phyloP scores from a whole-genome alignment of 1,284 basidiomycete genomes.

The Somion occarium region DNA sequence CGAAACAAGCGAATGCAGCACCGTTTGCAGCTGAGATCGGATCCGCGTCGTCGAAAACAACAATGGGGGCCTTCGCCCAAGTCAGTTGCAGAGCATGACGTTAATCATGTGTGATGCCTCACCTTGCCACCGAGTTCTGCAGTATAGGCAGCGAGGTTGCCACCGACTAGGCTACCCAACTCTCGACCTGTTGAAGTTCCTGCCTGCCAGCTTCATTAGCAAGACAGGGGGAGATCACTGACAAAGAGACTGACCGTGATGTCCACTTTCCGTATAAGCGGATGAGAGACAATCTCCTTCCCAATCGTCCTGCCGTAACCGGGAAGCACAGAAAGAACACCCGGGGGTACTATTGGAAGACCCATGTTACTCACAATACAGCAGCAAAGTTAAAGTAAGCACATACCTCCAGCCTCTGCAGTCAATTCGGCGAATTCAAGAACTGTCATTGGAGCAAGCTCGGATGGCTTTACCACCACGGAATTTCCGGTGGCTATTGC shows the following conservation, averaged over 20 bases:
- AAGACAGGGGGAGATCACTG: too few relatives aligned
- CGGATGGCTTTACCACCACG: slow-evolving; percentile 69
- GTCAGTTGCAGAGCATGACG: not conserved
- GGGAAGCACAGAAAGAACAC: slow-evolving; percentile 69
- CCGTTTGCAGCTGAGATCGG: slow-evolving; percentile 69
- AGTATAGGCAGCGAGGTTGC: slow-evolving; percentile 68
- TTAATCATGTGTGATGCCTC: slow-evolving; percentile 9
- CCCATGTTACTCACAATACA: not conserved
- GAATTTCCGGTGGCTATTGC: slow-evolving; percentile 83
- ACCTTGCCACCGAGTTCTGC: slow-evolving; percentile 83
- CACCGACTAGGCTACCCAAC: slow-evolving; percentile 66
- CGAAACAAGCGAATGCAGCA: slow-evolving; percentile 74
- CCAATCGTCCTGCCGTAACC: slow-evolving; percentile 64
- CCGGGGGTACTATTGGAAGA: slow-evolving; percentile 55
- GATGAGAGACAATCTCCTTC: slow-evolving; percentile 58
- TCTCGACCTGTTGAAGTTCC: slow-evolving; percentile 71
- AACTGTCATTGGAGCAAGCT: slow-evolving; percentile 76
- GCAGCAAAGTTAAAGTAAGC: not conserved
- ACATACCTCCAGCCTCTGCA: slow-evolving; percentile 58
- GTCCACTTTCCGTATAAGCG: slow-evolving; percentile 72
- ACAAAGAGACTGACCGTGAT: slow-evolving; percentile 63
- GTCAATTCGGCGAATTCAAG: slow-evolving; percentile 70
- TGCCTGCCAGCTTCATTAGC: slow-evolving; percentile 41
- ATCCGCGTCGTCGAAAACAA: slow-evolving; percentile 76
- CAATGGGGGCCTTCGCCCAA: slow-evolving; percentile 57